These are phyloP conservation scores for Rubroshorea leprosula DNA, from an alignment of 345 rosid species.

Conservation along the genomic window DNA sequence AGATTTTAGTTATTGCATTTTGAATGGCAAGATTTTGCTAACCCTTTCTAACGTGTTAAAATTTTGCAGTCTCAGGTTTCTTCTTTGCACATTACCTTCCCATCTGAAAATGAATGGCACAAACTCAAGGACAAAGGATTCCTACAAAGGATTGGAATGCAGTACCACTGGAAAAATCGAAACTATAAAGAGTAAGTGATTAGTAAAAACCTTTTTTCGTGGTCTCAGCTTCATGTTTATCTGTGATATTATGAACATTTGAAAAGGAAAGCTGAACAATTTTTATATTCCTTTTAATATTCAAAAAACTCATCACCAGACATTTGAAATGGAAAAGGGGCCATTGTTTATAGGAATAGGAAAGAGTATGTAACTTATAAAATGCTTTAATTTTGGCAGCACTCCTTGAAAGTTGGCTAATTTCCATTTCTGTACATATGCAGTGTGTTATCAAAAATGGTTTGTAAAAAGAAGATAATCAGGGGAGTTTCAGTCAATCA, in stretches of 20 bases:
- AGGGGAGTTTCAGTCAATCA: no score
- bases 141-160: constrained; percentile 85
- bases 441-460: no score
- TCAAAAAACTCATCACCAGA: neutral
- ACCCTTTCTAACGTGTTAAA: constrained; percentile 1
- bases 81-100: constrained; percentile 79
- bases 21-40: constrained; percentile 7
- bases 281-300: neutral
- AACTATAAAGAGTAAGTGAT: constrained; percentile 64
- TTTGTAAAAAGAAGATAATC: no score
- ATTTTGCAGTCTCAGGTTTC: constrained; percentile 64
- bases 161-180: constrained; percentile 89
- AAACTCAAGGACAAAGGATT: constrained; percentile 65
- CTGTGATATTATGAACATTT: no score
- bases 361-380: neutral
- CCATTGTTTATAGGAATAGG: neutral
- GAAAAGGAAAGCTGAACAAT: neutral
- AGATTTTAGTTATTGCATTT: neutral
- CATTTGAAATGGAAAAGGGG: neutral
- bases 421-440: no score
- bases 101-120: constrained; percentile 75
- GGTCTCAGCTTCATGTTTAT: no score
- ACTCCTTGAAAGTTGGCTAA: no score
- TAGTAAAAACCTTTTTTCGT: neutral
- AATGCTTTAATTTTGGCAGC: constrained; percentile 1